Percentiles rank a stretch among this genome's conserved stretches.
Evolutionary conservation across 768 basidiomycete genomes (phyloP).

Genomic region (Boletus reticuloceps): DNA sequence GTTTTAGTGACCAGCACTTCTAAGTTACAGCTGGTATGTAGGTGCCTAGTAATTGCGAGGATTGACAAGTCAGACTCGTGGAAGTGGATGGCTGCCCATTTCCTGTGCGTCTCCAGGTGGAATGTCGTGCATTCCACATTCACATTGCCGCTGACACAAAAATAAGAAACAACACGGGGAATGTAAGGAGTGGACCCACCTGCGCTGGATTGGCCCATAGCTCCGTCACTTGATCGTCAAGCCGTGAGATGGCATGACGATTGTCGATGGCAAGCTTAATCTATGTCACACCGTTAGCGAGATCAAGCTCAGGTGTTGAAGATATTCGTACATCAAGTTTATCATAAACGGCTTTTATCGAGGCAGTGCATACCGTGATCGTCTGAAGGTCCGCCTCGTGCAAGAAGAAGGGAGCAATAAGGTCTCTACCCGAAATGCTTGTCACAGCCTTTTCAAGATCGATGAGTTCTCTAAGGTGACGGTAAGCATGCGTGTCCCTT

Average conservation of each 20-base stretch:
- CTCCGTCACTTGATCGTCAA: constrained; percentile 8
- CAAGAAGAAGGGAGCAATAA: constrained; percentile 6
- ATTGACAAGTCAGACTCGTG: not conserved
- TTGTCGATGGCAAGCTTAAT: constrained; percentile 13
- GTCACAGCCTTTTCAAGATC: constrained; percentile 6
- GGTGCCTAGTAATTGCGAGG: not conserved
- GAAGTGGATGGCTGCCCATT: not conserved
- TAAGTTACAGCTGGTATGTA: no score
- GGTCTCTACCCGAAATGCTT: constrained; percentile 1
- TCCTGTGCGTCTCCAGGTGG: not conserved
- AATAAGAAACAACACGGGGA: not conserved
- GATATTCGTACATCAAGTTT: constrained; percentile 3
- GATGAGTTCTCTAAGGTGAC: constrained; percentile 4
- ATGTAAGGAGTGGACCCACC: not conserved
- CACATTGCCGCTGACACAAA: constrained; percentile 5
- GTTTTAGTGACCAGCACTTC: constrained; percentile 1
- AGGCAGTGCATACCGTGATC: constrained; percentile 6
- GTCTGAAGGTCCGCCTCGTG: constrained; percentile 7
- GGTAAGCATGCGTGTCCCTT: not conserved
- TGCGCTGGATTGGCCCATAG: not conserved
- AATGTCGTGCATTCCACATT: not conserved
- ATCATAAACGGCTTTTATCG: constrained; percentile 8
- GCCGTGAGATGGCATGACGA: constrained; percentile 2
- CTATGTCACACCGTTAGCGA: not conserved
- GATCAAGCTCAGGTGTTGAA: not conserved